These are phyloP conservation scores for Rugosomyces carneus DNA, from an alignment of 1,284 basidiomycete genomes.

Conservation along the genomic window DNA sequence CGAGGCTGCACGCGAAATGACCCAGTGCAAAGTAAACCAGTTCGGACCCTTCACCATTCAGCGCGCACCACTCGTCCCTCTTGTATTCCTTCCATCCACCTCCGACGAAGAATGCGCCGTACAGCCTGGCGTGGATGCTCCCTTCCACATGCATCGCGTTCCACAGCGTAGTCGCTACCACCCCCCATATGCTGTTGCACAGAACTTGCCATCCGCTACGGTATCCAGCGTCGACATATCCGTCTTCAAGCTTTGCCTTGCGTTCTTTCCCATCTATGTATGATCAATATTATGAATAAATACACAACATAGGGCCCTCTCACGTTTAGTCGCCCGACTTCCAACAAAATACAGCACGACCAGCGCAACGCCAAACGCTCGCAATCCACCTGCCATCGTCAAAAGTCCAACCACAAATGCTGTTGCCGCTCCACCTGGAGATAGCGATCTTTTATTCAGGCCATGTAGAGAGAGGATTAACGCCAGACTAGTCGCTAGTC, in stretches of 20 bases:
- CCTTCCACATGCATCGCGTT: constrained; percentile 46
- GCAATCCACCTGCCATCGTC: constrained; percentile 55
- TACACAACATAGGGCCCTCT: constrained; percentile 17
- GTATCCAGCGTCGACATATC: constrained; percentile 65
- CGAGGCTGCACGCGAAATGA: constrained; percentile 82
- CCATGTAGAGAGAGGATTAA: constrained; percentile 40
- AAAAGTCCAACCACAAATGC: constrained; percentile 72
- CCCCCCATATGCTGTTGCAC: constrained; percentile 71
- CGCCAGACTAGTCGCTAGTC: constrained; percentile 30
- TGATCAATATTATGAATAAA: background rate
- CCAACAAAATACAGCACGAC: constrained; percentile 81
- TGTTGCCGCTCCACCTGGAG: constrained; percentile 64
- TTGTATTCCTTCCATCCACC: constrained; percentile 21
- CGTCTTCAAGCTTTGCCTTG: constrained; percentile 79
- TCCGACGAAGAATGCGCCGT: constrained; percentile 6
- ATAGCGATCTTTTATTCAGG: constrained; percentile 50
- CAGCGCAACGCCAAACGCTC: constrained; percentile 67
- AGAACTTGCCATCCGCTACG: constrained; percentile 76
- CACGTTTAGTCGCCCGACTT: constrained; percentile 78
- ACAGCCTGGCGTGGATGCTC: constrained; percentile 28
- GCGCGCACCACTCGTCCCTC: constrained; percentile 45
- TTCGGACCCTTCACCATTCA: constrained; percentile 45
- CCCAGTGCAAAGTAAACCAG: constrained; percentile 67
- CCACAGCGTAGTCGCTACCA: constrained; percentile 64
- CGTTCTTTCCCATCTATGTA: constrained; percentile 52